A percentile compares a stretch with the other conserved stretches of the same genome.
phyloP scores from a whole-genome alignment of 1,284 basidiomycete species.

The Moniliophthora roreri region DNA sequence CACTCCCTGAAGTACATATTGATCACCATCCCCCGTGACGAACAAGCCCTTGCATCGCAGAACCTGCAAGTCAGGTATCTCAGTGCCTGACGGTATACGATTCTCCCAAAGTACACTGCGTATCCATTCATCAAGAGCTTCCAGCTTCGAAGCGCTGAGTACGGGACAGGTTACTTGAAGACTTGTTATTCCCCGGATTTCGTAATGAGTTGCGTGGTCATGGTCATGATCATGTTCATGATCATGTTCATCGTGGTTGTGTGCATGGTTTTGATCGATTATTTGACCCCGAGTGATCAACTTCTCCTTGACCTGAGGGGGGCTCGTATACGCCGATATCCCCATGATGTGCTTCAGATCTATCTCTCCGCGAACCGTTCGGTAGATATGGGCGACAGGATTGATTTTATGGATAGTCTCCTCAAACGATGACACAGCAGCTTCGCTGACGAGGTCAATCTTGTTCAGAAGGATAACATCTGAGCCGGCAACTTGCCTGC shows the following conservation, averaged over 20 bases:
- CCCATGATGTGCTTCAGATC: conserved; percentile 76
- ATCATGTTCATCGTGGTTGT: conserved; percentile 35
- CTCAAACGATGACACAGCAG: conserved; percentile 47
- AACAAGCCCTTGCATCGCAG: conserved; percentile 86
- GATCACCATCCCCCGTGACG: conserved; percentile 47
- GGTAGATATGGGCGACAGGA: conserved; percentile 71
- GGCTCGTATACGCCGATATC: conserved; percentile 68
- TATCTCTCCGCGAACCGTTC: conserved; percentile 68
- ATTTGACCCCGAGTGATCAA: conserved; percentile 8
- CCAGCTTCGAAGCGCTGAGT: conserved; percentile 45
- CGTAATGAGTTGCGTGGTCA: conserved; percentile 49
- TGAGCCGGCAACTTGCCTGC: conserved; percentile 85
- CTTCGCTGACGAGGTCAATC: conserved; percentile 63
- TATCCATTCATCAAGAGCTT: conserved; percentile 74
- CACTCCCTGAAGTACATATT: conserved; percentile 84
- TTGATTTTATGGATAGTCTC: conserved; percentile 70
- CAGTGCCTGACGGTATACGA: conserved; percentile 33
- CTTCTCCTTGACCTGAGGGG: conserved; percentile 19
- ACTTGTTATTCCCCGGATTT: conserved; percentile 72
- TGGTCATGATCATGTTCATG: conserved; percentile 25
- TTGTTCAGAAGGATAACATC: conserved; percentile 93
- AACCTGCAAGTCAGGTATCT: conserved; percentile 47
- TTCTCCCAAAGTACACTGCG: conserved; percentile 80
- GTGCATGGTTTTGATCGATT: conserved; percentile 30
- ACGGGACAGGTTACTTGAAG: conserved; percentile 66